phyloP scores from a whole-genome alignment of 2,329 filamentous ascomycete genomes.

The Arthrobotrys sinensis region DNA sequence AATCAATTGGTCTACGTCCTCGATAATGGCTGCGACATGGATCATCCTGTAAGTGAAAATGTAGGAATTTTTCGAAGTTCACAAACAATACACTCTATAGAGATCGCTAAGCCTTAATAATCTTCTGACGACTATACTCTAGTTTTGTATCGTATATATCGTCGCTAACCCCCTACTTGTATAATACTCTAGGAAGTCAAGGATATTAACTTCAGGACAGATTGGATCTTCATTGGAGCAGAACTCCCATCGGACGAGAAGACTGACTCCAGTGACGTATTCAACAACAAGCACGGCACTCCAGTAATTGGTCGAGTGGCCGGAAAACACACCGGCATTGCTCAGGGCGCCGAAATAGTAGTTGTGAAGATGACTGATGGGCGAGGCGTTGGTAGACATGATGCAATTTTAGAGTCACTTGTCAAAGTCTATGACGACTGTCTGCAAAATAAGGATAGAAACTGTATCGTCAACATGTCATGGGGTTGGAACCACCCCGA shows the following conservation, averaged over 20 bases:
- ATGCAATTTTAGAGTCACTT: neutral
- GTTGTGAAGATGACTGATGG: neutral
- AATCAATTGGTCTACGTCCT: constrained; percentile 1
- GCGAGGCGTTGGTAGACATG: neutral
- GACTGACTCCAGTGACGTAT: neutral
- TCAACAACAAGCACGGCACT: neutral
- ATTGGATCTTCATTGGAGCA: neutral
- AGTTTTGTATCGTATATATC: too few relatives aligned
- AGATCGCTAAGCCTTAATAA: too few relatives aligned
- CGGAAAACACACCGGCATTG: neutral
- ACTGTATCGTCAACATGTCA: constrained; percentile 8
- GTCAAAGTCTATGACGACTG: constrained; percentile 17
- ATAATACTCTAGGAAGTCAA: neutral
- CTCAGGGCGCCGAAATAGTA: neutral
- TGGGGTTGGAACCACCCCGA: neutral
- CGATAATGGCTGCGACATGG: constrained; percentile 1
- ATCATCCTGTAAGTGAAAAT: constrained; percentile 1
- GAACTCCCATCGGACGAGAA: neutral
- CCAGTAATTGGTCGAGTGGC: neutral
- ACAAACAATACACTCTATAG: too few relatives aligned
- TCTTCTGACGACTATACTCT: too few relatives aligned
- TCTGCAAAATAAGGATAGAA: neutral
- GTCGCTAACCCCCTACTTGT: too few relatives aligned
- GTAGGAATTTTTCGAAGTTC: neutral
- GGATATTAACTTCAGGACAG: neutral